Conservation (phyloP, 1,284 basidiomycete species). For the Chalciporus sp. region DNA sequence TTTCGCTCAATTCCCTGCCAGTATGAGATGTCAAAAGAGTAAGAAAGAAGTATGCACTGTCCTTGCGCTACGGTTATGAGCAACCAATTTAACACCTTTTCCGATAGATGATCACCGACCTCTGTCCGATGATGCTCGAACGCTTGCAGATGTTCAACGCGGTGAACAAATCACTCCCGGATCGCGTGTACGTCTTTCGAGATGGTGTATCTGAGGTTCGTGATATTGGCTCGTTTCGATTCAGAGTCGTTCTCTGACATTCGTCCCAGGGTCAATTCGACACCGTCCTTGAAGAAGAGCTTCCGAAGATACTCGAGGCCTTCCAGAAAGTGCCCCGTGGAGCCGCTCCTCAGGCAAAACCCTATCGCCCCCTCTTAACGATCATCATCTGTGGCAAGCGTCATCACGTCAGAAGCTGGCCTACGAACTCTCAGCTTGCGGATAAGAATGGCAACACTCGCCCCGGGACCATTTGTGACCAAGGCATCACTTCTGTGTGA, state of each 20-base stretch:
- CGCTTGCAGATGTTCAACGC: constrained; percentile 58
- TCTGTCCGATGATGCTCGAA: constrained; percentile 68
- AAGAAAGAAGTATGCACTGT: constrained; percentile 61
- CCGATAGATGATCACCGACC: constrained; percentile 64
- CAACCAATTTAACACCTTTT: no score
- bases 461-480: constrained; percentile 76
- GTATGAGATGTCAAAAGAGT: constrained; percentile 63
- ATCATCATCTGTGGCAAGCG: constrained; percentile 82
- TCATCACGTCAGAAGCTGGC: constrained; percentile 71
- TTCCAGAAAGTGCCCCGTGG: constrained; percentile 53
- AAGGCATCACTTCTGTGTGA: constrained; percentile 69
- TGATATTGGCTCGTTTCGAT: not conserved
- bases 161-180: constrained; percentile 57
- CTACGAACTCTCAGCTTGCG: constrained; percentile 48
- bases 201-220: constrained; percentile 77
- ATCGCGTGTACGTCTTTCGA: constrained; percentile 68
- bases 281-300: constrained; percentile 57
- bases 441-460: constrained; percentile 70
- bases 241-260: constrained; percentile 4
- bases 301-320: constrained; percentile 59
- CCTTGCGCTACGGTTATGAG: not conserved
- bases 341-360: constrained; percentile 32
- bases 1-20: constrained; percentile 74
- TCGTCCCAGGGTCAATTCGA: constrained; percentile 66
- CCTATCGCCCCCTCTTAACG: constrained; percentile 63